These are phyloP conservation scores for Phytophthora pinifolia DNA, from an alignment of 352 stramenopile species.

Conservation along the genomic window DNA sequence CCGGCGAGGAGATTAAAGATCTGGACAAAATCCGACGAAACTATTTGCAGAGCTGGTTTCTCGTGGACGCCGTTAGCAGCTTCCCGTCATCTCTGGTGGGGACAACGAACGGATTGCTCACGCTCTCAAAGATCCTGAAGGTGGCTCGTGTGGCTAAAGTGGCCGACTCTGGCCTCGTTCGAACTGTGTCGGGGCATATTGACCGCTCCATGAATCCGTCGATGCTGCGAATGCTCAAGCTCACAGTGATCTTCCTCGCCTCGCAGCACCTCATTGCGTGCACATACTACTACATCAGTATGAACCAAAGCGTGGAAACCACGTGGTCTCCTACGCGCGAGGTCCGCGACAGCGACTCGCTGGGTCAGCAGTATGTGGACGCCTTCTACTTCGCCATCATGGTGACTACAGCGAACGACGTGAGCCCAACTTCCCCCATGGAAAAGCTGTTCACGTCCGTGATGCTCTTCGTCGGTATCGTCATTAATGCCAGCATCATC, in stretches of 20 bases:
- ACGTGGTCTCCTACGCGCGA: slow-evolving; percentile 45
- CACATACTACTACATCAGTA: slow-evolving; percentile 63
- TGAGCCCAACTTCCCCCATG: slow-evolving; percentile 48
- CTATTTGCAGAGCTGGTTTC: slow-evolving; percentile 58
- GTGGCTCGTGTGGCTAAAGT: slow-evolving; percentile 58
- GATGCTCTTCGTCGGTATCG: slow-evolving; percentile 76
- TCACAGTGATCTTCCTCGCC: slow-evolving; percentile 67
- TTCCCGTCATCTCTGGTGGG: slow-evolving; percentile 48
- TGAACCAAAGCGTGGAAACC: slow-evolving; percentile 37
- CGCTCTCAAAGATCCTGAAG: slow-evolving; percentile 59
- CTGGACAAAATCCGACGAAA: slow-evolving; percentile 52
- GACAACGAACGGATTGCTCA: slow-evolving; percentile 32
- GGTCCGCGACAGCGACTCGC: slow-evolving; percentile 26
- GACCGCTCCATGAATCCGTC: slow-evolving; percentile 70
- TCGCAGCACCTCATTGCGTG: slow-evolving; percentile 81
- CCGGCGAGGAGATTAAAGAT: slow-evolving; percentile 61
- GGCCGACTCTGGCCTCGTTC: slow-evolving; percentile 51
- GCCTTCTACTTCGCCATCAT: slow-evolving; percentile 69
- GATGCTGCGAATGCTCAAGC: slow-evolving; percentile 65
- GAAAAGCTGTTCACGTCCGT: slow-evolving; percentile 66
- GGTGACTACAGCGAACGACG: slow-evolving; percentile 65
- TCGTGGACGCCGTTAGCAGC: slow-evolving; percentile 55
- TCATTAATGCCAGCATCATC: slow-evolving; percentile 83
- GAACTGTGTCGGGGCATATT: slow-evolving; percentile 46
- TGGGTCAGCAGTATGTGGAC: slow-evolving; percentile 54